Evolutionary conservation across 306 rosid genomes (phyloP).

Genomic region (Rubus parviflorus): DNA sequence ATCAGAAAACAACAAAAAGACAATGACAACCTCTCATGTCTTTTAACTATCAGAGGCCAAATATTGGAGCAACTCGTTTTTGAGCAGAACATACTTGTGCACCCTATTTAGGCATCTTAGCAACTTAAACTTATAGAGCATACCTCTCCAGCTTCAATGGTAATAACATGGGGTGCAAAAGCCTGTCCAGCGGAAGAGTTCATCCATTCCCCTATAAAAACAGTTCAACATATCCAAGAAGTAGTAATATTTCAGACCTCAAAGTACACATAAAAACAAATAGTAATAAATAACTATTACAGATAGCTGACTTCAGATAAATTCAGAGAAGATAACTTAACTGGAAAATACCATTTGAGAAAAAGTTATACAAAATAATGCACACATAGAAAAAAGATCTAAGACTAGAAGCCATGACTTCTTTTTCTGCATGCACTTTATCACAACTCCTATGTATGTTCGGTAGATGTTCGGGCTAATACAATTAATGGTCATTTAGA

Average conservation of each 20-base stretch:
- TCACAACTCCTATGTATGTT: slow-evolving; percentile 14
- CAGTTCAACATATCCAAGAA: slow-evolving; percentile 15
- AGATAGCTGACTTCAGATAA: not conserved
- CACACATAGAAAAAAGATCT: not conserved
- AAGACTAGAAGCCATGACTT: slow-evolving; percentile 4
- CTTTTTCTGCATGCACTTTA: not conserved
- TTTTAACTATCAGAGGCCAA: not conserved
- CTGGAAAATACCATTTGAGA: not conserved
- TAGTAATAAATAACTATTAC: not conserved
- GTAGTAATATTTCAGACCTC: slow-evolving; percentile 18
- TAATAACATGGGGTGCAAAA: slow-evolving; percentile 91
- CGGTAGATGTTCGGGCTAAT: slow-evolving; percentile 14
- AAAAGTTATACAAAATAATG: not conserved
- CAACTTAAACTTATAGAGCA: slow-evolving; percentile 18
- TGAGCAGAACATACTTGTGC: not conserved
- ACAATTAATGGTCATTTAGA: not conserved
- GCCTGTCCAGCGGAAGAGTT: slow-evolving; percentile 91
- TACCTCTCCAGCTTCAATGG: slow-evolving; percentile 80
- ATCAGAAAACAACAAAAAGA: not conserved
- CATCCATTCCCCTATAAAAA: slow-evolving; percentile 92
- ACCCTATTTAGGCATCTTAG: slow-evolving; percentile 13
- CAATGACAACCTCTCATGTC: not conserved
- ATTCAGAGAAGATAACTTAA: not conserved
- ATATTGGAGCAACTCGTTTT: not conserved
- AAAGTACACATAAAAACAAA: slow-evolving; percentile 1